Conservation (phyloP, 768 basidiomycete species). For the Russula abietina region DNA sequence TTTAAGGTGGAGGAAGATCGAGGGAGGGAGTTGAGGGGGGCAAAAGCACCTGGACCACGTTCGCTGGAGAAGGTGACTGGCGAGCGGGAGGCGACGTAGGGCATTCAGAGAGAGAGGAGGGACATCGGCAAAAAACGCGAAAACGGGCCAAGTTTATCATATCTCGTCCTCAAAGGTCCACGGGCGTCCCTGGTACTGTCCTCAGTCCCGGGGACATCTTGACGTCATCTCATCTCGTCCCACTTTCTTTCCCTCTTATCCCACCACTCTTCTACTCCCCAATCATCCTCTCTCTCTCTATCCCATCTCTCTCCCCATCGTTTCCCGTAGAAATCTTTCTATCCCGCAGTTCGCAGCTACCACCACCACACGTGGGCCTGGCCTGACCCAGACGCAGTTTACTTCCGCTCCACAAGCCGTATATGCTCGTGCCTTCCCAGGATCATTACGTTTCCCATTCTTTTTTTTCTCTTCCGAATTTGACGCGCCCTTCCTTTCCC, state of each 20-base stretch:
- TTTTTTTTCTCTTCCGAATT: constrained; percentile 12
- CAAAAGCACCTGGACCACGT: constrained; percentile 21
- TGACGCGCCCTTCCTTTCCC: constrained; percentile 17
- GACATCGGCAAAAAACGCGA: neutral
- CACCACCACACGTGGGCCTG: neutral
- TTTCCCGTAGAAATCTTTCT: neutral
- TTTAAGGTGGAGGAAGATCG: constrained; percentile 2
- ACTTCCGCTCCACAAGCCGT: constrained; percentile 14
- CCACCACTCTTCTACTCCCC: neutral
- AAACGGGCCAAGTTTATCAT: constrained; percentile 11
- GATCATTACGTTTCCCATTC: constrained; percentile 20
- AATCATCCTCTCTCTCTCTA: neutral
- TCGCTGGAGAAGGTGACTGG: constrained; percentile 21
- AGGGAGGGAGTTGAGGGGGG: constrained; percentile 17
- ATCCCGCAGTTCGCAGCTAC: neutral
- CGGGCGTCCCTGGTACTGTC: neutral
- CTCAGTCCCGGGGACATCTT: neutral
- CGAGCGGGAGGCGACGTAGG: constrained; percentile 24
- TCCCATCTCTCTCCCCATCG: neutral
- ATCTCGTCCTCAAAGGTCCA: constrained; percentile 1
- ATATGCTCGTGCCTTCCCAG: constrained; percentile 15
- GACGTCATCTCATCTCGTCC: neutral
- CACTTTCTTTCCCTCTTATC: neutral
- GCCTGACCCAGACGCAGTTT: constrained; percentile 7
- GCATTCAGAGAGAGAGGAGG: constrained; percentile 19